phyloP scores from a whole-genome alignment of 805 yeast genomes.

The Metschnikowia baotianmanensis region DNA sequence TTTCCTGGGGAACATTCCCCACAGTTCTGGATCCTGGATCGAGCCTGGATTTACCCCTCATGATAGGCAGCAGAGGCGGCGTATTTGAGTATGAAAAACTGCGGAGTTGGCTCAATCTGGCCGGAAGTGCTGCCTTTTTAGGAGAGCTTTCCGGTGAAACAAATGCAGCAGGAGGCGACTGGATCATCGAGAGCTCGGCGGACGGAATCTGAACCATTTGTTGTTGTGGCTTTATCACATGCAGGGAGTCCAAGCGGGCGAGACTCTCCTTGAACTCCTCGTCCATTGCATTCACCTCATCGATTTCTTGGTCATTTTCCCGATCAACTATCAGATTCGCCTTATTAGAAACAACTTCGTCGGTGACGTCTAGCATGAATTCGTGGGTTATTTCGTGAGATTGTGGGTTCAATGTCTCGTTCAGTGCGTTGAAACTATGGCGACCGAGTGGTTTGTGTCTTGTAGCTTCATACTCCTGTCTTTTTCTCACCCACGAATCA shows the following conservation, averaged over 20 bases:
- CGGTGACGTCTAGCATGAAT: background rate
- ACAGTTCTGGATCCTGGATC: conserved; percentile 15
- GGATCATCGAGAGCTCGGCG: conserved; percentile 1
- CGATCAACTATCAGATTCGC: too few species aligned
- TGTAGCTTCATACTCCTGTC: conserved; percentile 43
- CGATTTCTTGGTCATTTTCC: too few species aligned
- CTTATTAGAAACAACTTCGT: too few species aligned
- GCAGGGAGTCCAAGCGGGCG: background rate
- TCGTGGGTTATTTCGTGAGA: conserved; percentile 3
- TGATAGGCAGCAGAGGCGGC: conserved; percentile 23
- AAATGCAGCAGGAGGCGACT: conserved; percentile 1
- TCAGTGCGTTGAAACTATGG: conserved; percentile 30
- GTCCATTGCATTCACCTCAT: too few species aligned
- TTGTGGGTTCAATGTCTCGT: conserved; percentile 22
- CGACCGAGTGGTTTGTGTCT: conserved; percentile 10
- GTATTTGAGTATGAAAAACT: conserved; percentile 24
- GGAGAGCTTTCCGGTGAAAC: background rate
- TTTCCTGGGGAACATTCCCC: conserved; percentile 8
- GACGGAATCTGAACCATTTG: too few species aligned
- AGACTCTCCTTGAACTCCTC: background rate
- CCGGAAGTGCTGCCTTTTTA: conserved; percentile 6
- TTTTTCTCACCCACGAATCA: conserved; percentile 51
- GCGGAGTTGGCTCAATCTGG: conserved; percentile 22
- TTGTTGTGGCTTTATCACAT: too few species aligned
- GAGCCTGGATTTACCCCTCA: conserved; percentile 15